Evolutionary conservation across 371 early-diverging fungal species (phyloP).

Genomic region (Apophysomyces sp.): DNA sequence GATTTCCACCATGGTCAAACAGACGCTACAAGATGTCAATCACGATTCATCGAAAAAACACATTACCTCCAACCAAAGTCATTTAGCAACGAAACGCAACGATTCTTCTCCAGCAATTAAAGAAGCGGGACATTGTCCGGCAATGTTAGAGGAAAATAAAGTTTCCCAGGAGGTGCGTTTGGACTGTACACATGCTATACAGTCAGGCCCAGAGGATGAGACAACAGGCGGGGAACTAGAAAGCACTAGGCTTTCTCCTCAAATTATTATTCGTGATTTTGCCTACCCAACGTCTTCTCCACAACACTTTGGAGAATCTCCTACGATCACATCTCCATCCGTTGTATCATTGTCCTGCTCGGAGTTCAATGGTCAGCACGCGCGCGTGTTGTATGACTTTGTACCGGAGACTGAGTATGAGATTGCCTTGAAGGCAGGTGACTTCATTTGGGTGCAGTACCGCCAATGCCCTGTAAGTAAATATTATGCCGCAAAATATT

Average conservation of each 20-base stretch:
- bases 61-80: not conserved
- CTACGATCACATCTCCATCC: conserved; percentile 15
- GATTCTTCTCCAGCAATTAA: not conserved
- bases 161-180: not conserved
- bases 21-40: not conserved
- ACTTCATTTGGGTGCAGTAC: conserved; percentile 60
- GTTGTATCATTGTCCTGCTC: conserved; percentile 24
- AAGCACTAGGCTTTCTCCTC: not conserved
- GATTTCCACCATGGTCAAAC: not conserved
- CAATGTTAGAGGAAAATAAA: not conserved
- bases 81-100: not conserved
- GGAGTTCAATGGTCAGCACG: conserved; percentile 44
- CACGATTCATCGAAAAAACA: not conserved
- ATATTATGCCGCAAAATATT: not conserved
- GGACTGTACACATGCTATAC: not conserved
- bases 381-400: conserved; percentile 71
- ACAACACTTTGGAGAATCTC: conserved; percentile 52
- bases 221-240: not conserved
- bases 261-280: conserved; percentile 63
- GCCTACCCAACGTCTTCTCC: conserved; percentile 62
- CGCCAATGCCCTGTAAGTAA: conserved; percentile 52
- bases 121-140: not conserved
- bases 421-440: conserved; percentile 63
- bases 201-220: not conserved
- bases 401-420: conserved; percentile 67